phyloP scores from a whole-genome alignment of 139 green algal species.

The Chlorella sp. region DNA sequence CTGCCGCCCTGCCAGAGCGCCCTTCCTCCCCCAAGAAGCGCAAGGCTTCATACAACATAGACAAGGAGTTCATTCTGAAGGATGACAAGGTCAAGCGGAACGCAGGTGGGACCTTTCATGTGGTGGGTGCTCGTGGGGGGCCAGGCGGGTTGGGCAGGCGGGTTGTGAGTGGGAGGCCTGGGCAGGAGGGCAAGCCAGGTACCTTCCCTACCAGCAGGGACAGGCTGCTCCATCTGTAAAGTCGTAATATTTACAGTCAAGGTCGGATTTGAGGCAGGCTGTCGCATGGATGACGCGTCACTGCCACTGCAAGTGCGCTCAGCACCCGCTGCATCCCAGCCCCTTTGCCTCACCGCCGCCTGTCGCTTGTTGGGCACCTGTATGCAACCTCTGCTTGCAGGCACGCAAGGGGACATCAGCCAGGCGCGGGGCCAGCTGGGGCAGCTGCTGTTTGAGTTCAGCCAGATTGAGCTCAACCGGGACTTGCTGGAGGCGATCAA shows the following conservation, averaged over 20 bases:
- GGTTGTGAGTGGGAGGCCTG: neutral
- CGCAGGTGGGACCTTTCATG: conserved; percentile 17
- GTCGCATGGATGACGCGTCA: neutral
- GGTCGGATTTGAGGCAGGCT: neutral
- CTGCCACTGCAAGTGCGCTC: neutral
- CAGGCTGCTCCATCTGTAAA: no score
- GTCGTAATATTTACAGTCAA: no score
- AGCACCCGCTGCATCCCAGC: neutral
- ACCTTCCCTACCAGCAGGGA: no score
- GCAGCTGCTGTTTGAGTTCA: conserved; percentile 47
- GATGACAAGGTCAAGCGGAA: conserved; percentile 39
- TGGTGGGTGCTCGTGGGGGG: no score
- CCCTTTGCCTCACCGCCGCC: no score
- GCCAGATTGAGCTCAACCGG: conserved; percentile 49
- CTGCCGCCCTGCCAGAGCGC: neutral
- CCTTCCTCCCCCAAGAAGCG: conserved; percentile 45
- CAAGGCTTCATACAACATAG: conserved; percentile 33
- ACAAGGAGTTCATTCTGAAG: conserved; percentile 46
- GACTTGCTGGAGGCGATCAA: conserved; percentile 48
- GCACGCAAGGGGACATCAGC: conserved; percentile 32
- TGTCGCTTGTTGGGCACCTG: neutral
- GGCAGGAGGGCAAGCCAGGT: no score
- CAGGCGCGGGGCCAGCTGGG: conserved; percentile 38
- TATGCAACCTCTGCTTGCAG: neutral
- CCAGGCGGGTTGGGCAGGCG: no score